Evolutionary conservation across 202 grass and related monocot genomes (phyloP), one percentile per base, ranked within the genome.

Genomic region (Hordeum pubiflorum): DNA sequence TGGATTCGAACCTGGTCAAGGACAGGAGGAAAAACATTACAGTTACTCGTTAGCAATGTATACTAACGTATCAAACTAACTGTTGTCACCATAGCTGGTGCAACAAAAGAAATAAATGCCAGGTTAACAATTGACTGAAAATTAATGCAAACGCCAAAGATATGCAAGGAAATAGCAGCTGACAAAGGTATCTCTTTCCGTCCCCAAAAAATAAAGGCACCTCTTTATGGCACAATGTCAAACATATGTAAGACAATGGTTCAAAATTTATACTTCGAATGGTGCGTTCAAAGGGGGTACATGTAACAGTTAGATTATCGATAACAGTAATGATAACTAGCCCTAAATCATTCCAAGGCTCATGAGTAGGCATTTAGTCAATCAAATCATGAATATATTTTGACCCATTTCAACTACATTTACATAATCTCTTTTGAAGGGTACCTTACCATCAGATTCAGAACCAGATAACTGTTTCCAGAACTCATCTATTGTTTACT

Each of bases 1-100:
- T 91, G 82, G 60, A 98, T 95, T 72, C 92, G 89, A 71, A 86
- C 92, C 95, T 98, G 78, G 10, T 80, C 62, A 78, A 81, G 24
- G 43, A 81, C 41, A 58, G 76, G 79, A 71, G 11, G 18, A 69
- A 81, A 63, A 81, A 21, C 58, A n/a, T 78, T 56, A 63, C 18
- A 41, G 67, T 58, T 17, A 57, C 36, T 65, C n/a, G 44, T 77
- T 27, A 24, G 63, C 13, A 50, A 24, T 34, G 62, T 29, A 63
- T 62, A 48, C 17, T 24, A 37, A 48, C 34, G 31, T 40, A 72
- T 63, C 7, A 26, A 23, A 59, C 3, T 50, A 78, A 57, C 34
- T 81, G 27, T 63, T 62, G n/a, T 10, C 43, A 72, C 4, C 3
- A 2, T 72, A 72, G 39, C 54, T 57, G 6, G 69, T 75, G 41